Evolutionary conservation across 164 flowering plant species (phyloP).

Genomic region (Vitis riparia): DNA sequence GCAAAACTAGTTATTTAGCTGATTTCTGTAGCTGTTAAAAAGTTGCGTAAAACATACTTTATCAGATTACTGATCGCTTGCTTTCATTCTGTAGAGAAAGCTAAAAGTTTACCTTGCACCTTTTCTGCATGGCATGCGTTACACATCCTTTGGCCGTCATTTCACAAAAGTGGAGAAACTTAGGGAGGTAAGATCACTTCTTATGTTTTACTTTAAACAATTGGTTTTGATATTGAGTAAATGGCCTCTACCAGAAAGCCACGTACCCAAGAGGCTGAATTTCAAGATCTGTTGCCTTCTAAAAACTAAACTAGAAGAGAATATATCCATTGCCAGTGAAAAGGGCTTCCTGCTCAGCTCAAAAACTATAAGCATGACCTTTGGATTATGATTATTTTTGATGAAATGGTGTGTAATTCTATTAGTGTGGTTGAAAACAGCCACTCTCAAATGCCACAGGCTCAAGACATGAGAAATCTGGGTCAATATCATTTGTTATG

Average conservation of each 20-base stretch:
- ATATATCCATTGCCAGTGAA: background rate
- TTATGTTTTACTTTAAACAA: background rate
- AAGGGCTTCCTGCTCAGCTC: background rate
- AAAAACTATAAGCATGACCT: background rate
- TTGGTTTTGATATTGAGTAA: background rate
- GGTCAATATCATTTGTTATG: background rate
- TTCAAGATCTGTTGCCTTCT: background rate
- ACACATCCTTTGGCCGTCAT: slow-evolving; percentile 79
- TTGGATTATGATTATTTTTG: background rate
- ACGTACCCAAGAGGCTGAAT: background rate
- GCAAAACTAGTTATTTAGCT: background rate
- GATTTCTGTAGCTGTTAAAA: background rate
- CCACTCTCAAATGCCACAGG: background rate
- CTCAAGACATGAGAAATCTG: background rate
- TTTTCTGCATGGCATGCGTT: slow-evolving; percentile 63
- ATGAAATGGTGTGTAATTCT: background rate
- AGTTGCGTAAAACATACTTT: background rate
- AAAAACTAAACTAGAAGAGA: background rate
- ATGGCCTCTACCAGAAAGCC: background rate
- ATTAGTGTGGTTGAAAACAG: background rate
- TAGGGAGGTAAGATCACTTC: slow-evolving; percentile 40
- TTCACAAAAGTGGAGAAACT: slow-evolving; percentile 70
- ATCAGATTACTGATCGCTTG: background rate
- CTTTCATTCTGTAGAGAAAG: slow-evolving; percentile 41
- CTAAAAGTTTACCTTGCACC: slow-evolving; percentile 65